Conservation (phyloP, 495 filamentous ascomycete species). For the Xanthoparmelia taractica region DNA sequence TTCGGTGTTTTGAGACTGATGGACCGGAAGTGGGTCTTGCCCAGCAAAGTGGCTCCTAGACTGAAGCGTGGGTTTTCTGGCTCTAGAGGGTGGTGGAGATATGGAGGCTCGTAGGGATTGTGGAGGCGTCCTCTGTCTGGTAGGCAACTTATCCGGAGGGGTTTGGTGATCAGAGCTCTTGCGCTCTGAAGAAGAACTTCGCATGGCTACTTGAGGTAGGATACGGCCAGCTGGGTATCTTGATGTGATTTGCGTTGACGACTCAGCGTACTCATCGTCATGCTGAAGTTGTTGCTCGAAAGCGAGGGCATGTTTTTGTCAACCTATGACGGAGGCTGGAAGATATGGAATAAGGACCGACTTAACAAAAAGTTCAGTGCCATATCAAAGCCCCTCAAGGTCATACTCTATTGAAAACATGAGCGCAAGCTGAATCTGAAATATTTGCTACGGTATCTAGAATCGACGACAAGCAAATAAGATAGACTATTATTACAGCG, state of each 20-base stretch:
- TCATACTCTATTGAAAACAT: too few relatives aligned
- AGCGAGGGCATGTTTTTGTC: not conserved
- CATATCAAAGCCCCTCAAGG: too few relatives aligned
- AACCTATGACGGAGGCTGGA: too few relatives aligned
- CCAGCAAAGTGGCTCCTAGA: not conserved
- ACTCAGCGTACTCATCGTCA: not conserved
- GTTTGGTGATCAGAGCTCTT: not conserved
- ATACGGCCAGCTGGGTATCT: not conserved
- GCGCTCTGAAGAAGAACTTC: not conserved
- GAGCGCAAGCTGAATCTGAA: too few relatives aligned
- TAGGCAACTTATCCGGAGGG: not conserved
- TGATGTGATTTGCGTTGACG: not conserved
- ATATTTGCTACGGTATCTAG: constrained; percentile 9
- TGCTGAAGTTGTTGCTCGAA: not conserved
- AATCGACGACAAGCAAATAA: constrained; percentile 3
- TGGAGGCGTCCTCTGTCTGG: constrained; percentile 13
- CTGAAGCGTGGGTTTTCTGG: not conserved
- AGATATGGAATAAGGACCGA: too few relatives aligned
- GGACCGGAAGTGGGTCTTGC: not conserved
- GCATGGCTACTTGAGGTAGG: not conserved
- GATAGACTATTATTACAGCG: constrained; percentile 14
- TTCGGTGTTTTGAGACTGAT: not conserved
- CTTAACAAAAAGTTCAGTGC: too few relatives aligned
- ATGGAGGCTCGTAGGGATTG: constrained; percentile 16
- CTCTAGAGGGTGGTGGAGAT: constrained; percentile 20